Evolutionary conservation across 2,329 filamentous ascomycete species (phyloP).

Genomic region (Purpureocillium takamizusanense): DNA sequence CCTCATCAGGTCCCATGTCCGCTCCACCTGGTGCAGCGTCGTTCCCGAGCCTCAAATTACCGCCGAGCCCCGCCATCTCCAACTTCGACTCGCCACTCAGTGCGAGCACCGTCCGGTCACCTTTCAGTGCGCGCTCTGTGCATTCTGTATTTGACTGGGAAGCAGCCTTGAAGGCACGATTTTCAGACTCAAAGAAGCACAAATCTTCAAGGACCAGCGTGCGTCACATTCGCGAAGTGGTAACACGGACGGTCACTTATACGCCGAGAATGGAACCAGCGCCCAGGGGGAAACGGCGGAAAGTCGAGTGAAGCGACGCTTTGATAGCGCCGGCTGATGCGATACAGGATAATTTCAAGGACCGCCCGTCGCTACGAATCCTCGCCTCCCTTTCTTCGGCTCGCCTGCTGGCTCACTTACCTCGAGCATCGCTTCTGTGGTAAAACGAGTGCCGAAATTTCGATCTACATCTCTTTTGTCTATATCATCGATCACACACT

Average conservation of each 20-base stretch:
- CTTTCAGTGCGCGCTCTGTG: slow-evolving; percentile 59
- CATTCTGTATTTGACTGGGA: slow-evolving; percentile 75
- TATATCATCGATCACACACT: not conserved
- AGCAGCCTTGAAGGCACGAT: slow-evolving; percentile 56
- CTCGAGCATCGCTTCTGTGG: no score
- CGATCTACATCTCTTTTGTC: not conserved
- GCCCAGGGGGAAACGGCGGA: slow-evolving; percentile 87
- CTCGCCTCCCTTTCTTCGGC: no score
- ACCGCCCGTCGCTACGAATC: no score
- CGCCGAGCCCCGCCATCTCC: slow-evolving; percentile 64
- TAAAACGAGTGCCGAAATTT: no score
- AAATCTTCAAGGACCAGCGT: slow-evolving; percentile 52
- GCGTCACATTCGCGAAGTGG: slow-evolving; percentile 74
- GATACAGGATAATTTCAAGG: no score
- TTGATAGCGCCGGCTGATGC: slow-evolving; percentile 1
- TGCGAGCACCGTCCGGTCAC: slow-evolving; percentile 52
- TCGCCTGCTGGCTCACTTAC: no score
- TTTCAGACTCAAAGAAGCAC: slow-evolving; percentile 49
- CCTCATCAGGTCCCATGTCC: slow-evolving; percentile 44
- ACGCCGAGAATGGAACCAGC: slow-evolving; percentile 80
- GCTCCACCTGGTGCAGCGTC: slow-evolving; percentile 51
- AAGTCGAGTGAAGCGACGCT: slow-evolving; percentile 35
- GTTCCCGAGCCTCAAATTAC: slow-evolving; percentile 64
- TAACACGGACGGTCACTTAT: slow-evolving; percentile 91
- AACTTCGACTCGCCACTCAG: slow-evolving; percentile 61